Base-by-base conservation (phyloP, 2,329 filamentous ascomycete species). In the Pestalotiopsis sp. region DNA sequence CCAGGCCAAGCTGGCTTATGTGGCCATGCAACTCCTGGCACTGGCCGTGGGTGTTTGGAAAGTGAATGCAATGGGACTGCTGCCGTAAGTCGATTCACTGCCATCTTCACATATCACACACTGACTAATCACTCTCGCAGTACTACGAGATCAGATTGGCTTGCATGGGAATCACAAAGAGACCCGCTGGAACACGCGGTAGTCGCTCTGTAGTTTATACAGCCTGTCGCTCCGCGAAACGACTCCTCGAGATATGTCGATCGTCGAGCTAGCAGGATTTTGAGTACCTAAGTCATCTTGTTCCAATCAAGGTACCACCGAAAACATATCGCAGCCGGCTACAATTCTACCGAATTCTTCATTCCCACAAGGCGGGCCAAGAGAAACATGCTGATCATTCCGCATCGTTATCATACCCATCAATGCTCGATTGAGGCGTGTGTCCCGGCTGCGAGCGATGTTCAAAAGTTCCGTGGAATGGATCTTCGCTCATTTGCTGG, bases 81-180 rank as follows among this genome's bases (percentile, higher is more conserved):
- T 99, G 80, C 96, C 96, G 90, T 95, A 86, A 79, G 92, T 89
- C 62, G 11, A 25, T 14, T 4, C 6, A 36, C 12, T 27, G 13
- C 13, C 4, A 45, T n/a, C 17, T 36, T 14, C n/a, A 3, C 62
- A 57, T 57, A 17, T 63, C 27, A 14, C n/a, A 25, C 61, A 9
- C 45, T 6, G 72, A 69, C 78, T 82, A 75, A 81, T 74, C 17
- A 67, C 45, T n/a, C 27, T 59, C n/a, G 59, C 62, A 96, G 93
- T 75, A 99, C 96, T 67, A 98, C 96, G 69, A 91, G 94, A 78
- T 97, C 94, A 73, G 96, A 99, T 81, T 99, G 96, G 96, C 84
- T 99, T 75, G 95, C 95, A 68, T 99, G 96, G 96, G 96, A 99
- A 80, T 86, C 86, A 20, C 90, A 92, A 78, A 87, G 93, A 77